Percentiles rank a stretch among this genome's conserved stretches.
Evolutionary conservation across 1,284 basidiomycete species (phyloP).

Genomic region (Malassezia obtusa): DNA sequence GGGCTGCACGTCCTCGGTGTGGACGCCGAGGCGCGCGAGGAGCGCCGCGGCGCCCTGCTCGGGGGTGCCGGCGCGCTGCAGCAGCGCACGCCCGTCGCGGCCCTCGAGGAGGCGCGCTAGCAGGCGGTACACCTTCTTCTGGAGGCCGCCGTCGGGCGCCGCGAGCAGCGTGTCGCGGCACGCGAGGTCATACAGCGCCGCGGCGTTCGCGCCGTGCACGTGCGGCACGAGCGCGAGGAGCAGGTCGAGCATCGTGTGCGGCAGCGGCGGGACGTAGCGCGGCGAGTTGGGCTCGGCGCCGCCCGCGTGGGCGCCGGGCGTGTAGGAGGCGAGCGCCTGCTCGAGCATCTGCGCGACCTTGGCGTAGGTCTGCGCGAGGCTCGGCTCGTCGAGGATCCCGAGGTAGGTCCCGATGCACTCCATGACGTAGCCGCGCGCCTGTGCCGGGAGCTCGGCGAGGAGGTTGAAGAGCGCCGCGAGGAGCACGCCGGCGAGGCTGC

Average conservation of each 20-base stretch:
- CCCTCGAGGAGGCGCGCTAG: conserved; percentile 56
- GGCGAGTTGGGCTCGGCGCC: conserved; percentile 17
- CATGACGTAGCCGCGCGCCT: conserved; percentile 71
- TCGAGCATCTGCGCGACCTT: conserved; percentile 71
- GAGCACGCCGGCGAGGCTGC: conserved; percentile 76
- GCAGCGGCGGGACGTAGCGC: conserved; percentile 49
- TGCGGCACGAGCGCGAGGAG: conserved; percentile 70
- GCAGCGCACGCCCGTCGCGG: conserved; percentile 16
- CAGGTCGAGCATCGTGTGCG: conserved; percentile 78
- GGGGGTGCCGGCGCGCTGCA: background rate
- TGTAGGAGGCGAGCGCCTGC: conserved; percentile 55
- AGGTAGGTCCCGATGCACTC: conserved; percentile 82
- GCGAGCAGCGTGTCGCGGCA: conserved; percentile 54
- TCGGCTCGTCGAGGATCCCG: conserved; percentile 56
- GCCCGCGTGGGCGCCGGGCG: conserved; percentile 13
- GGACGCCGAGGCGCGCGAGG: conserved; percentile 30
- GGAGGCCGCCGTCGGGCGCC: conserved; percentile 63
- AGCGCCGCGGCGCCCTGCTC: conserved; percentile 24
- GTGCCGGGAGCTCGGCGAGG: conserved; percentile 71
- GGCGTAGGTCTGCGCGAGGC: conserved; percentile 66
- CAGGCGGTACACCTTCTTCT: conserved; percentile 90
- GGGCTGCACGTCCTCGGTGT: conserved; percentile 56
- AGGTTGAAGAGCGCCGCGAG: conserved; percentile 91
- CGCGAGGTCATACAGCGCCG: conserved; percentile 53
- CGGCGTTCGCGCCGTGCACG: conserved; percentile 27